phyloP scores from a whole-genome alignment of 495 filamentous ascomycete species.

The Xylaria flabelliformis region DNA sequence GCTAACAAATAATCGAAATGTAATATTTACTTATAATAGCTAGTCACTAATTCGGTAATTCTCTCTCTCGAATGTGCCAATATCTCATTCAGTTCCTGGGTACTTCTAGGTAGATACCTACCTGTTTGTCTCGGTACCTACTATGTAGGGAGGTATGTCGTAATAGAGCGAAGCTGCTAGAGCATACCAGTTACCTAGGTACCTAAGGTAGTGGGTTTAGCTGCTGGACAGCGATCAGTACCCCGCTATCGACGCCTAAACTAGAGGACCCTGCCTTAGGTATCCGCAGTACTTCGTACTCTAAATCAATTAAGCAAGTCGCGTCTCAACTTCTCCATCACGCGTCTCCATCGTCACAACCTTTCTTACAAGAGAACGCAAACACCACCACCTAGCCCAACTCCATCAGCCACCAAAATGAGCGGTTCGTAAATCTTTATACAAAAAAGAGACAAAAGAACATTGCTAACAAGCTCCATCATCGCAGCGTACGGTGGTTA shows the following conservation, averaged over 20 bases:
- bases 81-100: no score
- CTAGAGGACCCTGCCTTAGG: not conserved
- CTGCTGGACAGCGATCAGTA: not conserved
- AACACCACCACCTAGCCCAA: not conserved
- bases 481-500: slow-evolving; percentile 50
- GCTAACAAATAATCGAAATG: no score
- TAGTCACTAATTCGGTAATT: no score
- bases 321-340: slow-evolving; percentile 24
- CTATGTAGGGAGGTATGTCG: no score
- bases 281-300: no score
- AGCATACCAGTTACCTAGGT: not conserved
- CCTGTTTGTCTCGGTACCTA: no score
- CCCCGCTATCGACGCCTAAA: not conserved
- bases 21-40: no score
- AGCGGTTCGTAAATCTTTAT: slow-evolving; percentile 28
- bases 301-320: slow-evolving; percentile 18
- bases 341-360: slow-evolving; percentile 34
- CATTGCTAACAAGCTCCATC: slow-evolving; percentile 10
- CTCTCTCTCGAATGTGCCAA: no score
- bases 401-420: slow-evolving; percentile 30
- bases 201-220: not conserved
- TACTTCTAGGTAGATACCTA: no score
- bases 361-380: not conserved
- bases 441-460: not conserved
- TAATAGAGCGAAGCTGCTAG: not conserved